phyloP scores from a whole-genome alignment of 2,329 filamentous ascomycete genomes.

The Dactylellina sp. region DNA sequence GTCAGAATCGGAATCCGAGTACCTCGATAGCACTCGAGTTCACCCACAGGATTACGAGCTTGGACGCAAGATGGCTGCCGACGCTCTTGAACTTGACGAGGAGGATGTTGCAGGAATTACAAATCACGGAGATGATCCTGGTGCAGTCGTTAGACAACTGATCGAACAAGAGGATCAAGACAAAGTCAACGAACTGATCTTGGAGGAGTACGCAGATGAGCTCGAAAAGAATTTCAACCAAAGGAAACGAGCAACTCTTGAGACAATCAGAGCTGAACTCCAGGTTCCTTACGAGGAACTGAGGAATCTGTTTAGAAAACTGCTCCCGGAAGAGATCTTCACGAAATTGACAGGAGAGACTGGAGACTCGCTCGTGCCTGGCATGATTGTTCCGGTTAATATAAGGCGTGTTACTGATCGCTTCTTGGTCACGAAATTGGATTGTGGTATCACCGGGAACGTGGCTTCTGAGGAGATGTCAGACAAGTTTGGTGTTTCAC shows the following conservation, averaged over 20 bases:
- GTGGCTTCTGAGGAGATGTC: conserved; percentile 86
- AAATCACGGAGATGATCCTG: conserved; percentile 82
- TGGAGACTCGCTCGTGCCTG: conserved; percentile 80
- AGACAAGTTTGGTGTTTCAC: conserved; percentile 73
- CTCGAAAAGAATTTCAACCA: conserved; percentile 92
- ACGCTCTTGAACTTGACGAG: conserved; percentile 94
- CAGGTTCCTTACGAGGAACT: conserved; percentile 95
- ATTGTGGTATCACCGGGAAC: conserved; percentile 92
- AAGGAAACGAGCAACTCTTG: conserved; percentile 92
- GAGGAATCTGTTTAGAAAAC: conserved; percentile 78
- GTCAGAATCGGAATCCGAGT: conserved; percentile 84
- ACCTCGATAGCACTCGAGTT: conserved; percentile 94
- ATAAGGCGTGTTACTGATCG: conserved; percentile 90
- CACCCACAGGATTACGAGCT: conserved; percentile 99
- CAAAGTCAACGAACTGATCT: conserved; percentile 92
- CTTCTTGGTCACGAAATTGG: conserved; percentile 91
- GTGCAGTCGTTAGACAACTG: conserved; percentile 92
- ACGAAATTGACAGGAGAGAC: conserved; percentile 98
- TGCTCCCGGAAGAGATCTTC: conserved; percentile 84
- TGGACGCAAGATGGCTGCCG: conserved; percentile 96
- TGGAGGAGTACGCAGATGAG: conserved; percentile 97
- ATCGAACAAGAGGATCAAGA: conserved; percentile 94
- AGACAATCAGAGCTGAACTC: conserved; percentile 94
- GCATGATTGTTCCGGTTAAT: conserved; percentile 92
- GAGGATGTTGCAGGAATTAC: conserved; percentile 96